phyloP scores from a whole-genome alignment of 1,139 yeast genomes.

The Magnusiomyces paraingens region DNA sequence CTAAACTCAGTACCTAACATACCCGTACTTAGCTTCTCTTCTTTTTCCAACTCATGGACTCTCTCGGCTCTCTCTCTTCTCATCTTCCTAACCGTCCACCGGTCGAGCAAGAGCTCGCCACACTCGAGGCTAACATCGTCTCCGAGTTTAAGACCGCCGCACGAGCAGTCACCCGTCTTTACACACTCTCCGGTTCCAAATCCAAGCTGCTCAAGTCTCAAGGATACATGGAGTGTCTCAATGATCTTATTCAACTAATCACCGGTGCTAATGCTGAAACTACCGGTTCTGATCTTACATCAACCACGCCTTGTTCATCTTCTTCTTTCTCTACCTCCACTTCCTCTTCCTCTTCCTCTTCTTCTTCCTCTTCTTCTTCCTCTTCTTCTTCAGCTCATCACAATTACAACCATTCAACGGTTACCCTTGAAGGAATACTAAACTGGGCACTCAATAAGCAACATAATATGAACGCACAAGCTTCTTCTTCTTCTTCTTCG shows the following conservation, averaged over 20 bases:
- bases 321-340: too few species aligned
- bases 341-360: neutral
- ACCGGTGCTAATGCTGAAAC: conserved; percentile 4
- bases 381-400: too few species aligned
- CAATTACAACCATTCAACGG: neutral
- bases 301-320: neutral
- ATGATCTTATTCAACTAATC: conserved; percentile 16
- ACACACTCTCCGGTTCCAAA: conserved; percentile 23
- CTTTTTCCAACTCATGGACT: neutral
- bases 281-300: conserved; percentile 6
- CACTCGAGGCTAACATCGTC: conserved; percentile 8
- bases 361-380: too few species aligned
- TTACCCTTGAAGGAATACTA: conserved; percentile 11
- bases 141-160: conserved; percentile 17
- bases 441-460: conserved; percentile 18
- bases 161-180: conserved; percentile 1
- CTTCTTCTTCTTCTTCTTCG: neutral
- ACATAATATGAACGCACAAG: conserved; percentile 7
- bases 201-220: conserved; percentile 23
- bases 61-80: neutral
- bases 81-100: neutral
- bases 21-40: too few species aligned
- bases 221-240: conserved; percentile 26
- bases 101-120: conserved; percentile 10
- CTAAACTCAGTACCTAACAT: too few species aligned